A percentile compares a stretch with the other conserved stretches of the same genome.
phyloP scores from a whole-genome alignment of 75 land plant species.

The Larix kaempferi region DNA sequence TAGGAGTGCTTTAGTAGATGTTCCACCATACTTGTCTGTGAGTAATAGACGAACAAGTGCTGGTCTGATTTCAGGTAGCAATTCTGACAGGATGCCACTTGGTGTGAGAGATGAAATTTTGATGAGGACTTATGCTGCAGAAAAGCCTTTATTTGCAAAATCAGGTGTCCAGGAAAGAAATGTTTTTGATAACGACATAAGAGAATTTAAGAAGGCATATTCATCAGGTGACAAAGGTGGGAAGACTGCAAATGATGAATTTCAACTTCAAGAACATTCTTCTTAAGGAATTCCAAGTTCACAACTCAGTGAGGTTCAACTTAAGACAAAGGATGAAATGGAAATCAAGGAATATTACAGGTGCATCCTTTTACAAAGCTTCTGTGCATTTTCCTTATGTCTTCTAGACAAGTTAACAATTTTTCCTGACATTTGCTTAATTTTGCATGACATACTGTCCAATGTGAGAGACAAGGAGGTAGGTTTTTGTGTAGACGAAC shows the following conservation, averaged over 20 bases:
- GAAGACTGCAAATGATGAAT: constrained; percentile 14
- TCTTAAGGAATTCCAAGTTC: not conserved
- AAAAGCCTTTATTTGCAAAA: constrained; percentile 22
- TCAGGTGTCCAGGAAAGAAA: constrained; percentile 21
- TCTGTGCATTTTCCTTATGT: no score
- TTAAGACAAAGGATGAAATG: constrained; percentile 47
- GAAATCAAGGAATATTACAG: constrained; percentile 91
- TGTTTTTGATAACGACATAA: constrained; percentile 7
- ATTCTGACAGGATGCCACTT: constrained; percentile 28
- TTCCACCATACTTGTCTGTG: constrained; percentile 17
- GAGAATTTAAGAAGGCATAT: constrained; percentile 33
- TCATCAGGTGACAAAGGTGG: constrained; percentile 28
- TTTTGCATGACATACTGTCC: constrained; percentile 13
- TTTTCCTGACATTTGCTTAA: no score
- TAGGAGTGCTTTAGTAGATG: constrained; percentile 30
- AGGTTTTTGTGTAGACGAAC: constrained; percentile 70
- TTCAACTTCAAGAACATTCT: constrained; percentile 11
- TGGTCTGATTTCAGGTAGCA: constrained; percentile 37
- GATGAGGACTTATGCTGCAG: constrained; percentile 18
- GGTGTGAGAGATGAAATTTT: constrained; percentile 31
- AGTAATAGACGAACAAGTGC: constrained; percentile 41
- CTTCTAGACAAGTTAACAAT: no score
- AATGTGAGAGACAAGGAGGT: constrained; percentile 87
- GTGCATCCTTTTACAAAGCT: constrained; percentile 18
- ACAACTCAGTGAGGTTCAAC: constrained; percentile 42